Evolutionary conservation across 352 stramenopile genomes (phyloP), one percentile per base, ranked within the genome.

Genomic region (Stramenopiles sp.): DNA sequence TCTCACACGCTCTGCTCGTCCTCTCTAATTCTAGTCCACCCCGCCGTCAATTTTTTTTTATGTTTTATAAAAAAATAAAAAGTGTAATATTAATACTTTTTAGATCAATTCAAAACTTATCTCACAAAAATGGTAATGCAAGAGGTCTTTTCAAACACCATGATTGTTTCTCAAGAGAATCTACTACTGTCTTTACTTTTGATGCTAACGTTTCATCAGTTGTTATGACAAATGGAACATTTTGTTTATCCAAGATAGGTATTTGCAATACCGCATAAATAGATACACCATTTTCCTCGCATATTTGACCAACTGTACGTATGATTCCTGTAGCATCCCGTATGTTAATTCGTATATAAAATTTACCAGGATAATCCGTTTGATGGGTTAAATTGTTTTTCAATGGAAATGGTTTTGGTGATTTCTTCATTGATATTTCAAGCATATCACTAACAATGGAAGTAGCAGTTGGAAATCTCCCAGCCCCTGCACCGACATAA

Each of bases 231-330:
- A 98, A 98, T 80, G 96, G 88, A 73, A 96, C 90, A 83, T 96
- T 94, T 80, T 90, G 86, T 63, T 86, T 88, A 84, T 96, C 94
- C 23, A 89, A 87, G 76, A 96, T 95, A 4, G 93, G 93, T 81
- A 96, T 95, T 83, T 97, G 93, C 69, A 98, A 85, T 82, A 98
- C 97, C 78, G 93, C 96, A 87, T 97, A 94, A 84, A 98, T 98
- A 32, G 91, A 97, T 53, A 98, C 93, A 76, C 90, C 90, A 82
- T 93, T 88, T 80, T 96, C 87, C 84, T 97, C 94, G 53, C 93
- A 95, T 80, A 97, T 83, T 81, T 97, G 90, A 38, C 94, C 94
- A 38, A 97, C 93, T 79, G 92, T 86, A 80, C 92, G 87, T 79
- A 97, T 97, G 82, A 98, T 96, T 43, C 94, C 94, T 63, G 97